A percentile compares a stretch with the other conserved stretches of the same genome.
phyloP scores from a whole-genome alignment of 768 basidiomycete genomes.

The Leccinellum luteum region DNA sequence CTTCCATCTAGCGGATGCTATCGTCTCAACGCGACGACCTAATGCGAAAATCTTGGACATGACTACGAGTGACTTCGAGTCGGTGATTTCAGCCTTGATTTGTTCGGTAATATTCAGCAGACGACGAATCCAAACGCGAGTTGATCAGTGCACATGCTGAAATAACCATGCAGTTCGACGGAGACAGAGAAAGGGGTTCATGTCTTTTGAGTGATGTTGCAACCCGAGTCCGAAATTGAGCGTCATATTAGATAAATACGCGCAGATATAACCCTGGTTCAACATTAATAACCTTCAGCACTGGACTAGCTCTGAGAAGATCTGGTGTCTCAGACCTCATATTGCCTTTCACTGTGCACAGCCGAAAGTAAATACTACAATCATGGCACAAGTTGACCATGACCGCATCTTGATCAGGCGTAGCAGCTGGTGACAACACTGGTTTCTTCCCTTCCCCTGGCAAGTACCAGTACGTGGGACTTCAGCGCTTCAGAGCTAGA shows the following conservation, averaged over 20 bases:
- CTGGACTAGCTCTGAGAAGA: neutral
- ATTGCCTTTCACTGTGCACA: neutral
- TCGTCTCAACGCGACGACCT: neutral
- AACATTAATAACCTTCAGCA: no score
- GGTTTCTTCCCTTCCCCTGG: neutral
- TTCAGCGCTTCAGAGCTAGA: no score
- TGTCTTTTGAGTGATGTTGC: neutral
- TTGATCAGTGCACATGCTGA: neutral
- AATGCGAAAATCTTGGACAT: neutral
- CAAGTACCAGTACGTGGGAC: neutral
- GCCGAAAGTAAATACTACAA: neutral
- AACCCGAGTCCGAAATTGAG: neutral
- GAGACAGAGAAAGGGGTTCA: neutral
- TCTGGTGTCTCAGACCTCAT: neutral
- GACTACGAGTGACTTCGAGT: neutral
- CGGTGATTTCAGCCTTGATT: neutral
- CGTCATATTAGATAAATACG: neutral
- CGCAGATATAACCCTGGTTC: no score
- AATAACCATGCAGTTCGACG: neutral
- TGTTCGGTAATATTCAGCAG: neutral
- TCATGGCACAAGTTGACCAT: neutral
- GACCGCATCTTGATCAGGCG: neutral
- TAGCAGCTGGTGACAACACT: neutral
- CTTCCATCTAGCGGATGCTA: neutral
- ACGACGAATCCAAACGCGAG: neutral